A percentile compares a stretch with the other conserved stretches of the same genome.
Conservation (phyloP, 345 rosid species). For the Gossypium australe region DNA sequence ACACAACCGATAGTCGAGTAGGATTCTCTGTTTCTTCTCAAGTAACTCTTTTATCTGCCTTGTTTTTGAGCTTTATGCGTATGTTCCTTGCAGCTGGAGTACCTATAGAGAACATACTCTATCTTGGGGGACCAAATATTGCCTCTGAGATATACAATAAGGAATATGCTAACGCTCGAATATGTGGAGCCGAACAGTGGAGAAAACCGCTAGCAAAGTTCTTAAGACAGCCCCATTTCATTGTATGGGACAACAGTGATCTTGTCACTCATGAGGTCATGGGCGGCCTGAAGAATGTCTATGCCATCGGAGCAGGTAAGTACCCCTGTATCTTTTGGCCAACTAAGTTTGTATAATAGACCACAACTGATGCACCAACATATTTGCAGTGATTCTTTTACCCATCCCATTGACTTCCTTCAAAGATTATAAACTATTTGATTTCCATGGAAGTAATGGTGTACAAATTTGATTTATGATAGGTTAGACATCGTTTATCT, state of each 20-base stretch:
- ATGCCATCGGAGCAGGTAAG: slow-evolving; percentile 86
- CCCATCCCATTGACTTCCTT: too few species aligned
- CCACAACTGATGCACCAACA: too few species aligned
- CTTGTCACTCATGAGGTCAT: slow-evolving; percentile 80
- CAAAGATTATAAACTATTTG: too few species aligned
- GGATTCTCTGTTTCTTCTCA: neutral
- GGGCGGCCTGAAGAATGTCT: slow-evolving; percentile 87
- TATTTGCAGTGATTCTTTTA: too few species aligned
- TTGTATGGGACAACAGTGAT: slow-evolving; percentile 81
- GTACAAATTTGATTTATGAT: neutral
- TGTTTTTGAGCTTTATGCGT: slow-evolving; percentile 7
- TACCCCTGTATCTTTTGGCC: neutral
- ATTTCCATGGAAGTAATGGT: neutral
- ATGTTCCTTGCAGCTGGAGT: slow-evolving; percentile 48
- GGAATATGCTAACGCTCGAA: slow-evolving; percentile 81
- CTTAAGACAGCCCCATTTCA: slow-evolving; percentile 70
- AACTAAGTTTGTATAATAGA: too few species aligned
- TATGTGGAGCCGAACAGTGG: slow-evolving; percentile 74
- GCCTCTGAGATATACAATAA: slow-evolving; percentile 75
- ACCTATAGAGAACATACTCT: slow-evolving; percentile 59
- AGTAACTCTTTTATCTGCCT: neutral
- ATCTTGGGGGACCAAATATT: slow-evolving; percentile 81
- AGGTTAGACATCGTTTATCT: neutral
- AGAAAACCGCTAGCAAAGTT: slow-evolving; percentile 68
- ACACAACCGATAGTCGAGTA: neutral